Percentiles rank a stretch among this genome's conserved stretches.
Evolutionary conservation across 352 stramenopile genomes (phyloP).

Genomic region (Globisporangium paddicum): DNA sequence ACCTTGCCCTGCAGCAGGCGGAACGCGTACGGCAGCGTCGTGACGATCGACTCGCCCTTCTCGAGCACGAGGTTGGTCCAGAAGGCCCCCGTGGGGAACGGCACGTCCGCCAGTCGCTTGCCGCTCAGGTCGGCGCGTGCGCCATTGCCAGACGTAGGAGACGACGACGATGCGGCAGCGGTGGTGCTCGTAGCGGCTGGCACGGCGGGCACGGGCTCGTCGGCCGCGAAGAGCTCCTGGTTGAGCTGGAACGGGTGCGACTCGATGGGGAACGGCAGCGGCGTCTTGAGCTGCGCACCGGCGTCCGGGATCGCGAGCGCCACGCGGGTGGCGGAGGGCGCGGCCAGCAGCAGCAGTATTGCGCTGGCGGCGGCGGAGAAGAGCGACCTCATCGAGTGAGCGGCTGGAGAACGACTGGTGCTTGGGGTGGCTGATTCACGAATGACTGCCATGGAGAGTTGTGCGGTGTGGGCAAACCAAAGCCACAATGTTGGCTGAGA

Average conservation of each 20-base stretch:
- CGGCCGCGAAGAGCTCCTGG: constrained; percentile 40
- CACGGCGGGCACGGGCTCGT: constrained; percentile 16
- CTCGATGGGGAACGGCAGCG: constrained; percentile 48
- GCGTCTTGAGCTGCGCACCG: constrained; percentile 1
- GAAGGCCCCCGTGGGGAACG: constrained; percentile 77
- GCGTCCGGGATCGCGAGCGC: constrained; percentile 11
- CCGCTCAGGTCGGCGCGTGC: not conserved
- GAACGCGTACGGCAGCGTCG: constrained; percentile 67
- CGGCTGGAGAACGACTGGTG: constrained; percentile 2
- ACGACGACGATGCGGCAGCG: not conserved
- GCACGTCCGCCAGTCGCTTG: constrained; percentile 35
- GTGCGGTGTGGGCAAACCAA: not conserved
- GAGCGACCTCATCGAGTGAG: not conserved
- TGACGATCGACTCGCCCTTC: constrained; percentile 46
- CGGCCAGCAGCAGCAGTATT: constrained; percentile 3
- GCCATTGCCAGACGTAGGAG: not conserved
- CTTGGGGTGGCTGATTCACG: constrained; percentile 5
- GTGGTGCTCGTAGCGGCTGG: not conserved
- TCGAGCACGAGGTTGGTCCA: constrained; percentile 82
- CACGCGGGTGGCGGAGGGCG: constrained; percentile 6
- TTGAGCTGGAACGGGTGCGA: constrained; percentile 51
- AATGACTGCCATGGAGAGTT: not conserved
- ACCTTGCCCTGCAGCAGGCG: constrained; percentile 50
- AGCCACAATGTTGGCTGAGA: not conserved
- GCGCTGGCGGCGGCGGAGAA: not conserved